These are phyloP conservation scores for Alternaria burnsii DNA, from an alignment of 2,329 filamentous ascomycete species.

Conservation along the genomic window DNA sequence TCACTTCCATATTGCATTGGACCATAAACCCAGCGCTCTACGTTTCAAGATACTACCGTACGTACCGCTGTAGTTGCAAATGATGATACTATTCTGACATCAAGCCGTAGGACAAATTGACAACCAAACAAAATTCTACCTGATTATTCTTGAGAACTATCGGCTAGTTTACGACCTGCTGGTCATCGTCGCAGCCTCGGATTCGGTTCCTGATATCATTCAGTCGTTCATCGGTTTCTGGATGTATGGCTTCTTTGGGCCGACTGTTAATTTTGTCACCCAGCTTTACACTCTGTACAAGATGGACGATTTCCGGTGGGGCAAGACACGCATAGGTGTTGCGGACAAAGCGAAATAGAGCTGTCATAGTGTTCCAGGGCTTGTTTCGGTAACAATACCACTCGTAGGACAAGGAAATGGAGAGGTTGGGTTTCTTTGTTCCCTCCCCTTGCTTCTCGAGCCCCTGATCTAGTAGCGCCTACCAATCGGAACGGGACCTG, in stretches of 20 bases:
- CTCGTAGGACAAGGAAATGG: neutral
- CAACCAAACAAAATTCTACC: neutral
- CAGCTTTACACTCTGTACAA: constrained; percentile 11
- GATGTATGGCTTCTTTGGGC: neutral
- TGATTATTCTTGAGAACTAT: neutral
- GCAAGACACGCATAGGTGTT: constrained; percentile 11
- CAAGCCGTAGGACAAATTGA: neutral
- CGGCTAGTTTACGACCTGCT: constrained; percentile 3
- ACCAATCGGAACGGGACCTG: neutral
- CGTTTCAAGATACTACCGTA: constrained; percentile 7
- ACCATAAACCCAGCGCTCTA: constrained; percentile 5
- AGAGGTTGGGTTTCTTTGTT: neutral
- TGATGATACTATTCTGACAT: neutral
- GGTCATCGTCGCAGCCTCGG: neutral
- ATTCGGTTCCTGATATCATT: neutral
- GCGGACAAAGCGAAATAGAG: neutral
- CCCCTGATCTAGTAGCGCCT: neutral
- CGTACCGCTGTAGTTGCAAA: neutral
- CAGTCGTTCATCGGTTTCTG: neutral
- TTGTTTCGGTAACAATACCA: neutral
- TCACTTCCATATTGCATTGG: constrained; percentile 8
- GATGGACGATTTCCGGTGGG: constrained; percentile 14
- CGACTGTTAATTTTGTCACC: neutral
- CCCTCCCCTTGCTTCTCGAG: neutral
- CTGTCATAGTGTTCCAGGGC: neutral